These are phyloP conservation scores for Phytophthora colocasiae DNA, from an alignment of 352 stramenopile species.

Conservation along the genomic window DNA sequence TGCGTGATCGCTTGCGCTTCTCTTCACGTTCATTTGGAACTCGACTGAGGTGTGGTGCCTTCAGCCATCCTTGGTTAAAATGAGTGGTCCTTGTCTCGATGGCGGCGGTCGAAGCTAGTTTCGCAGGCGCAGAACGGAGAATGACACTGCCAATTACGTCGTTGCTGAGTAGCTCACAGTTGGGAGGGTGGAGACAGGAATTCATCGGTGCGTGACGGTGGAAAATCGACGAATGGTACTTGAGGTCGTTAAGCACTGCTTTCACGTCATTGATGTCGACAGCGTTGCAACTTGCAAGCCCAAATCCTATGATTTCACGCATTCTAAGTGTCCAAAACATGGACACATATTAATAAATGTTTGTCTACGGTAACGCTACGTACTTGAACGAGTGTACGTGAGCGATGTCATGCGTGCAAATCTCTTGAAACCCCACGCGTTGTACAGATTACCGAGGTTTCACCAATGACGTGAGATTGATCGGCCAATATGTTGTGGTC, in stretches of 20 bases:
- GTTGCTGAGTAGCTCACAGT: background rate
- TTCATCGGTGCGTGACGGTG: background rate
- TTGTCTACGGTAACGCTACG: too few species aligned
- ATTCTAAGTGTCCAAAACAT: too few species aligned
- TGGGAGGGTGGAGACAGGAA: constrained; percentile 7
- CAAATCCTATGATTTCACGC: too few species aligned
- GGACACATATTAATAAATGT: too few species aligned
- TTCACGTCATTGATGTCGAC: too few species aligned
- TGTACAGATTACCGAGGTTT: too few species aligned
- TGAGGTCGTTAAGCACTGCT: background rate
- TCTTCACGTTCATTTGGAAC: background rate
- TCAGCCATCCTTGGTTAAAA: background rate
- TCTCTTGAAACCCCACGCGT: too few species aligned
- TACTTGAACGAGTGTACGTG: too few species aligned
- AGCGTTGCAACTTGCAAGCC: too few species aligned
- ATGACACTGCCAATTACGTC: constrained; percentile 7
- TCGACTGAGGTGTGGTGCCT: background rate
- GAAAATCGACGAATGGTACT: constrained; percentile 1
- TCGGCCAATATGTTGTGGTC: too few species aligned
- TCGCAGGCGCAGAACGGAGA: background rate
- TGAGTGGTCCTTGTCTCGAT: background rate
- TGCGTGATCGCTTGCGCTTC: background rate
- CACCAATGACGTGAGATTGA: too few species aligned
- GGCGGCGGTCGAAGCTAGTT: background rate
- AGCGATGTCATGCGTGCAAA: too few species aligned